These are phyloP conservation scores for Macrolepiota dolichaula DNA, from an alignment of 768 basidiomycete genomes.

Conservation along the genomic window DNA sequence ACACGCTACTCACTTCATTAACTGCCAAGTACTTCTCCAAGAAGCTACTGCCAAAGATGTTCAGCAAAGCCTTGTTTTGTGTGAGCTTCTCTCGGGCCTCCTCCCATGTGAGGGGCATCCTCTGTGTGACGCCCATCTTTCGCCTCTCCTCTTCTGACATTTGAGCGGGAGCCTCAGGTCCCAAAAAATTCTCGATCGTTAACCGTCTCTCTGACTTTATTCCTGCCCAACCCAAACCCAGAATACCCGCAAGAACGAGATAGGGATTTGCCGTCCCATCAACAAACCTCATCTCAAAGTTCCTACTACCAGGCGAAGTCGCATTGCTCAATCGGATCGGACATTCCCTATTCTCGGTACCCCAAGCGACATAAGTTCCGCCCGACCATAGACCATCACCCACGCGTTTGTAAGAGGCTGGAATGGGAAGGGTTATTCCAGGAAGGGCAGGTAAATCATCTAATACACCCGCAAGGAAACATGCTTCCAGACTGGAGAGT, in stretches of 20 bases:
- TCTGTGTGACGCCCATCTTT: conserved; percentile 39
- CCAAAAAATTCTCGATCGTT: conserved; percentile 26
- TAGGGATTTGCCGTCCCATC: conserved; percentile 68
- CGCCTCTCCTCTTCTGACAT: conserved; percentile 43
- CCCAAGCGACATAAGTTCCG: conserved; percentile 69
- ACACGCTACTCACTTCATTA: too few relatives aligned
- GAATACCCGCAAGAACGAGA: conserved; percentile 50
- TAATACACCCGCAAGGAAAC: conserved; percentile 61
- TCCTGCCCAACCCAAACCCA: conserved; percentile 53
- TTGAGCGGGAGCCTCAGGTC: conserved; percentile 29
- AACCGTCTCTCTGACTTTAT: conserved; percentile 38
- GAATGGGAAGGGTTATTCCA: conserved; percentile 56
- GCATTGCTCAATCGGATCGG: conserved; percentile 57
- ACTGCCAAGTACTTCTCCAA: background rate
- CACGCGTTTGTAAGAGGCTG: conserved; percentile 63
- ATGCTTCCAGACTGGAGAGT: conserved; percentile 38
- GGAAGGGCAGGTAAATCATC: conserved; percentile 53
- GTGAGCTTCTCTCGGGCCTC: conserved; percentile 41
- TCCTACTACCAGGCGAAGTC: conserved; percentile 40
- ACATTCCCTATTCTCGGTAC: conserved; percentile 64
- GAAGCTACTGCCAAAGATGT: too few relatives aligned
- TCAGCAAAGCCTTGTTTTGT: conserved; percentile 21
- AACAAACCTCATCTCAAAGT: conserved; percentile 59
- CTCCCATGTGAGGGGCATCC: conserved; percentile 47
- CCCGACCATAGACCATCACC: conserved; percentile 69